A percentile compares a stretch with the other conserved stretches of the same genome.
Evolutionary conservation across 2,329 filamentous ascomycete genomes (phyloP).

Genomic region (Talaromyces marneffei): DNA sequence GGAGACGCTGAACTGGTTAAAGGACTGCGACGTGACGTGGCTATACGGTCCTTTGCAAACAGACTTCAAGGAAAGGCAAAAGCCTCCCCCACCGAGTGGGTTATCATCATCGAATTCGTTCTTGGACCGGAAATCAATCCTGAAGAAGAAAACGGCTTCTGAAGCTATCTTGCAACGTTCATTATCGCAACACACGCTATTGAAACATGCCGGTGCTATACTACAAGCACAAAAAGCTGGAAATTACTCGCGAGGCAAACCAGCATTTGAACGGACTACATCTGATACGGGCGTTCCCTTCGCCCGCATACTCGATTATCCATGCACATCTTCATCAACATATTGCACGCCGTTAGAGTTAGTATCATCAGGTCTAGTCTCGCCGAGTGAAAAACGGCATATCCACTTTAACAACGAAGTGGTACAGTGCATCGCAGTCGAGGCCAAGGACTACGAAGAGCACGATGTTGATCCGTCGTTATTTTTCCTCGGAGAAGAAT

Average conservation of each 20-base stretch:
- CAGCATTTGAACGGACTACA: conserved; percentile 54
- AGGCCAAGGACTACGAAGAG: conserved; percentile 73
- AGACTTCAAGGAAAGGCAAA: conserved; percentile 51
- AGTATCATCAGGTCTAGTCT: conserved; percentile 65
- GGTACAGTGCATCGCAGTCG: conserved; percentile 89
- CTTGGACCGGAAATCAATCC: conserved; percentile 74
- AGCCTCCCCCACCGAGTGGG: conserved; percentile 48
- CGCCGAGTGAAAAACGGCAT: conserved; percentile 63
- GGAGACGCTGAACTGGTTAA: conserved; percentile 92
- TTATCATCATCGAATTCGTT: conserved; percentile 62
- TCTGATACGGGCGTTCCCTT: conserved; percentile 64
- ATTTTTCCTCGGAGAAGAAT: conserved; percentile 12
- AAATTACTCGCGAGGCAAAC: conserved; percentile 45
- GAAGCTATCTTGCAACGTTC: conserved; percentile 91
- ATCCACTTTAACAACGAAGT: conserved; percentile 98
- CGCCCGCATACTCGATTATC: conserved; percentile 54
- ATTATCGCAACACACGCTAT: conserved; percentile 75
- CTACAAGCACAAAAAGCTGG: conserved; percentile 73
- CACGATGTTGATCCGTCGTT: conserved; percentile 34
- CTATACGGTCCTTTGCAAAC: conserved; percentile 88
- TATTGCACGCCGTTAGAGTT: conserved; percentile 61
- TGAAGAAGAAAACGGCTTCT: conserved; percentile 95
- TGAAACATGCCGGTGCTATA: conserved; percentile 83
- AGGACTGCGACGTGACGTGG: conserved; percentile 97
- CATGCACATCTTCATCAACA: conserved; percentile 20